A percentile compares a stretch with the other conserved stretches of the same genome.
These are phyloP conservation scores for Clonostachys sp. DNA, from an alignment of 2,329 filamentous ascomycete species.

Conservation along the genomic window DNA sequence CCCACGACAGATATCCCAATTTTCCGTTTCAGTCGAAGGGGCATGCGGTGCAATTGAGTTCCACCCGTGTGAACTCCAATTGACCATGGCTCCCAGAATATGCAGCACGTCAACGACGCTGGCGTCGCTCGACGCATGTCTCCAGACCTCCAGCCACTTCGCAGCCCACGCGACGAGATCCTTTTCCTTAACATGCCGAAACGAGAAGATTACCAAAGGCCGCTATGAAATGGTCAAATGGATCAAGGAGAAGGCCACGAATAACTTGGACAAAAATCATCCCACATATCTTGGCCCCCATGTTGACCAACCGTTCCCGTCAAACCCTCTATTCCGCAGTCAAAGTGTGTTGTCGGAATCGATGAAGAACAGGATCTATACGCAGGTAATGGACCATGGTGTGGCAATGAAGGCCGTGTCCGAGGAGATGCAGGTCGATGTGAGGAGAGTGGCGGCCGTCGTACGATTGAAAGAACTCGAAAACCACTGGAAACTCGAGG, in stretches of 20 bases:
- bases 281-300: conserved; percentile 30
- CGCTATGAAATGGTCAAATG: conserved; percentile 32
- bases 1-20: neutral
- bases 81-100: conserved; percentile 24
- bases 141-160: neutral
- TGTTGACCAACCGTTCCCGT: conserved; percentile 61
- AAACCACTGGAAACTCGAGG: conserved; percentile 70
- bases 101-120: conserved; percentile 18
- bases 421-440: conserved; percentile 71
- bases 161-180: conserved; percentile 1
- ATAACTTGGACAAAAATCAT: conserved; percentile 8
- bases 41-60: neutral
- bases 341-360: conserved; percentile 70
- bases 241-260: conserved; percentile 18
- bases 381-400: conserved; percentile 59
- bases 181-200: conserved; percentile 33
- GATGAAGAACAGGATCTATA: conserved; percentile 70
- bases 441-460: conserved; percentile 80
- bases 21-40: neutral
- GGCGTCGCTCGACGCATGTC: conserved; percentile 18
- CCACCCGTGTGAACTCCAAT: too few relatives aligned
- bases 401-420: conserved; percentile 73
- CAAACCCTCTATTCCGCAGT: conserved; percentile 67
- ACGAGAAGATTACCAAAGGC: conserved; percentile 26
- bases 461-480: conserved; percentile 83